These are phyloP conservation scores for Diaporthe ampelina DNA, from an alignment of 2,329 filamentous ascomycete species.

Conservation along the genomic window DNA sequence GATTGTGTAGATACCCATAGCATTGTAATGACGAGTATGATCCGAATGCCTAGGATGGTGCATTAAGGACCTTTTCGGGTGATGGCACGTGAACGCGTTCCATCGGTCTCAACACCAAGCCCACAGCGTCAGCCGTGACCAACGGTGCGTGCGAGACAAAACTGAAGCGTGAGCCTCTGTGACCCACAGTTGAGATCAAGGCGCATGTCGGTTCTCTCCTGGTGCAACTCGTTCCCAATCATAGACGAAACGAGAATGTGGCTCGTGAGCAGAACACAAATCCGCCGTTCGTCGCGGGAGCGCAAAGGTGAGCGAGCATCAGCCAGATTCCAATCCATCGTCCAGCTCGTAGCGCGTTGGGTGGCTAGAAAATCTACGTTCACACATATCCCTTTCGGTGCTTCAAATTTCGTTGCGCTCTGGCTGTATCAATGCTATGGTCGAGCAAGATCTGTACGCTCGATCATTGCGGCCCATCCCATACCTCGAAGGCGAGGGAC, in stretches of 20 bases:
- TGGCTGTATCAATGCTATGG: background rate
- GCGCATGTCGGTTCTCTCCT: background rate
- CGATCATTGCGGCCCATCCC: slow-evolving; percentile 66
- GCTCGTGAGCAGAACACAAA: background rate
- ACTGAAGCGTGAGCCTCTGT: background rate
- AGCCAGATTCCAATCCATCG: too few species aligned
- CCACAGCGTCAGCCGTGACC: background rate
- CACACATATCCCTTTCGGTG: too few species aligned
- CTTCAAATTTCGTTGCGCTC: background rate
- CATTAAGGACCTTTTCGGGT: too few species aligned
- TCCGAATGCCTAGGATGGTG: background rate
- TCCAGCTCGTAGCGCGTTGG: too few species aligned
- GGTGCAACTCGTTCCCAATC: background rate
- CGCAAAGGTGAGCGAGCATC: background rate
- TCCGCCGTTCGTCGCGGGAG: too few species aligned
- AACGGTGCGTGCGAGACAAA: background rate
- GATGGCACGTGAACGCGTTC: background rate
- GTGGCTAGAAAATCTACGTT: background rate
- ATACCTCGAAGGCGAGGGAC: slow-evolving; percentile 55
- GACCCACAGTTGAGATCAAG: background rate
- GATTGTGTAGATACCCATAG: slow-evolving; percentile 29
- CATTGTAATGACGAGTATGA: slow-evolving; percentile 2
- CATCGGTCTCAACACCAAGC: background rate
- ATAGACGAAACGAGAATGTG: background rate
- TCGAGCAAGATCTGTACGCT: slow-evolving; percentile 55